Evolutionary conservation across 1,139 yeast species (phyloP), one percentile per base, ranked within the genome.

Genomic region (Geotrichum europaeum): DNA sequence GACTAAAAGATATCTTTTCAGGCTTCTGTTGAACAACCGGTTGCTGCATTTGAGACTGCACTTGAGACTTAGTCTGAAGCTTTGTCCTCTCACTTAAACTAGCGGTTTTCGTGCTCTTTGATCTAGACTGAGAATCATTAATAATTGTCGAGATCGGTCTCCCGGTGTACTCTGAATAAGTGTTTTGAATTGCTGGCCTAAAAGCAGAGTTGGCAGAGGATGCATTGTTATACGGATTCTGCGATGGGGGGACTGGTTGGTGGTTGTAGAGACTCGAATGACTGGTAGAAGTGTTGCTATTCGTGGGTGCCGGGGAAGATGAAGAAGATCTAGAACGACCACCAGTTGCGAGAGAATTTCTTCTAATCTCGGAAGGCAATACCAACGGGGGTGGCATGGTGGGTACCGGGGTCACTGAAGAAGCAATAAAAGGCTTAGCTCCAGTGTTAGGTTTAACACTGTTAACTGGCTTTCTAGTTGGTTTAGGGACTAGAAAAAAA

Each of bases 291-390:
- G 59, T 47, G 13, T 61, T 51, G 12, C 62, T 55, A 7, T 64
- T 51, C 4, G 66, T 60, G 47, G 60, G 55, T n/a, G 68, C 66
- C 28, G 63, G 64, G 58, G 59, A 53, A 22, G 56, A 53, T 20
- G 59, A 57, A 5, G 56, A 36, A 10, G 59, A 57, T n/a, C 59
- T 53, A 9, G 59, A 56, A 12, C 53, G 57, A 24, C 63, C 51
- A 18, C 65, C 62, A 18, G 32, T 53, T 18, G 65, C 65, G 32
- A 65, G 56, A 2, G 72, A 69, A 51, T 60, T 65, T 54, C 73
- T 63, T 7, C 74, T 64, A 13, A 66, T 64, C 53, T 71, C 74
- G 28, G 72, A 68, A 3, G 74, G 74, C 54, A 71, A 62, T 2
- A 71, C 69, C 63, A 71, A 57, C 20, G 68, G 66, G 43, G 63